These are phyloP conservation scores for Melocanna baccifera DNA, from an alignment of 176 grass and related monocot genomes.

Conservation along the genomic window DNA sequence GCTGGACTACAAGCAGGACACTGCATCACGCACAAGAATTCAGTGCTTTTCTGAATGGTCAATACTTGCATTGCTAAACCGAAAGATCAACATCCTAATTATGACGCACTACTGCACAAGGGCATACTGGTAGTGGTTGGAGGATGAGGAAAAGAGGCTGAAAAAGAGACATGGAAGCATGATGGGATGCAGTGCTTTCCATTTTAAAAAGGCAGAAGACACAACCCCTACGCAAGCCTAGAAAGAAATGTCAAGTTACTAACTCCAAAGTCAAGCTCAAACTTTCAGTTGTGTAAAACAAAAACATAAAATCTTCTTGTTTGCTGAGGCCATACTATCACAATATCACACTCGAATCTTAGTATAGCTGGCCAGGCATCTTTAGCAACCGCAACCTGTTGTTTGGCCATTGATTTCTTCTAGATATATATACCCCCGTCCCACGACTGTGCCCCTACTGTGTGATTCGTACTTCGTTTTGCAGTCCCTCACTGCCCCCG, in stretches of 20 bases:
- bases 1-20: conserved; percentile 6
- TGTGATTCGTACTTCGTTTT: conserved; percentile 20
- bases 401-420: background rate
- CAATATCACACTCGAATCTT: background rate
- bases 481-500: background rate
- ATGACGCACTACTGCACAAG: conserved; percentile 2
- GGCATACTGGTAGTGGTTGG: conserved; percentile 38
- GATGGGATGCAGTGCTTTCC: background rate
- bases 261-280: conserved; percentile 16
- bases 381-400: conserved; percentile 33
- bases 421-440: conserved; percentile 1
- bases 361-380: conserved; percentile 7
- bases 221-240: conserved; percentile 11
- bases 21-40: background rate
- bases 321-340: background rate
- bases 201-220: background rate
- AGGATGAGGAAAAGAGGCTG: conserved; percentile 11
- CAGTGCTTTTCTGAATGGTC: conserved; percentile 7
- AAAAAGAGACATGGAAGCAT: background rate
- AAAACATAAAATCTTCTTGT: background rate
- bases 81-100: conserved; percentile 26
- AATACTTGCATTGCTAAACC: background rate
- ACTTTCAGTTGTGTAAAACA: conserved; percentile 4
- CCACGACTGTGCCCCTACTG: background rate
- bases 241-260: conserved; percentile 22